phyloP scores from a whole-genome alignment of 768 basidiomycete genomes.

The Suillus fuscotomentosus region DNA sequence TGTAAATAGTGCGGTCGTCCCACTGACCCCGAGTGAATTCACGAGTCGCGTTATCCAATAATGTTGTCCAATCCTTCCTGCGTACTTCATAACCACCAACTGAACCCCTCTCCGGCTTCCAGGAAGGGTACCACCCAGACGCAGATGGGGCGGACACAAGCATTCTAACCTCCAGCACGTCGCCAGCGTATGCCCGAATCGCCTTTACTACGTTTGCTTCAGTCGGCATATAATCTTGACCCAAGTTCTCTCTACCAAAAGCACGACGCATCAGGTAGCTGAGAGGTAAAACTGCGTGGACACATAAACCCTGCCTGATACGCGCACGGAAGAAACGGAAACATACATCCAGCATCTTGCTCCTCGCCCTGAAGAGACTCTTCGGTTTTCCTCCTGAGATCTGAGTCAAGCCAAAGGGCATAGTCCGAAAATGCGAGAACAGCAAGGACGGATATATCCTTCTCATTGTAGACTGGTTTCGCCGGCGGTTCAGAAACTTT shows the following conservation, averaged over 20 bases:
- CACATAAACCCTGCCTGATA: slow-evolving; percentile 11
- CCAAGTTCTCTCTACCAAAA: slow-evolving; percentile 25
- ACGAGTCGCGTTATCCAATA: slow-evolving; percentile 19
- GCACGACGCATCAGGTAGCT: slow-evolving; percentile 46
- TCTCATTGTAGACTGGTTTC: slow-evolving; percentile 28
- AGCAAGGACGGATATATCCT: slow-evolving; percentile 51
- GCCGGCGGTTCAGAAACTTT: slow-evolving; percentile 14
- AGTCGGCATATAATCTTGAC: slow-evolving; percentile 15
- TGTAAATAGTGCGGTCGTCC: slow-evolving; percentile 63
- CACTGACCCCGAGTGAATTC: slow-evolving; percentile 46
- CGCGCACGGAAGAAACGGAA: slow-evolving; percentile 2
- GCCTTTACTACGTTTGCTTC: slow-evolving; percentile 58
- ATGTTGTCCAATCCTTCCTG: slow-evolving; percentile 42
- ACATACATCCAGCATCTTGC: slow-evolving; percentile 50
- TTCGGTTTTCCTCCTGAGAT: slow-evolving; percentile 50
- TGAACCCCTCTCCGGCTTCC: slow-evolving; percentile 28
- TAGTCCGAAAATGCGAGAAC: slow-evolving; percentile 70
- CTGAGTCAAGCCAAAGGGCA: slow-evolving; percentile 61
- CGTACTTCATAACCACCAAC: slow-evolving; percentile 67
- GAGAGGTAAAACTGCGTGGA: slow-evolving; percentile 55
- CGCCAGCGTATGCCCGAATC: slow-evolving; percentile 47
- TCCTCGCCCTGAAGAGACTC: slow-evolving; percentile 17
- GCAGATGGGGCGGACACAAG: slow-evolving; percentile 44
- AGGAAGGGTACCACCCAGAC: slow-evolving; percentile 36
- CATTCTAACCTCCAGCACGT: slow-evolving; percentile 60